These are phyloP conservation scores for Cucumis hystrix DNA, from an alignment of 306 rosid species.

Conservation along the genomic window DNA sequence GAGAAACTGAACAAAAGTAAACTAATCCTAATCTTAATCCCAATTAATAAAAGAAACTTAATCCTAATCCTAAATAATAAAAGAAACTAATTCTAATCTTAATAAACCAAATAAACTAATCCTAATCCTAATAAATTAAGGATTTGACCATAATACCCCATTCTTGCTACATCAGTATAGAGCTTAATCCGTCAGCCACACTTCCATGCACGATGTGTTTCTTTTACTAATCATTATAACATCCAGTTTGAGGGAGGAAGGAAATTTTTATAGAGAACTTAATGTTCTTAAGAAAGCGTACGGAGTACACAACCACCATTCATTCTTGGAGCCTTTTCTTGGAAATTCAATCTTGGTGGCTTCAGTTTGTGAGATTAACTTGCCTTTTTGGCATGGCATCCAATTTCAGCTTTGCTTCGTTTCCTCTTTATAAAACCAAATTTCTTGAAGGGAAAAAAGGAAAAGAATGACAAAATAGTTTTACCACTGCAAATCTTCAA, in stretches of 20 bases:
- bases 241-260: background rate
- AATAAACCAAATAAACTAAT: no score
- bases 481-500: background rate
- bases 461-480: background rate
- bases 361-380: background rate
- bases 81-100: no score
- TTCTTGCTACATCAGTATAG: background rate
- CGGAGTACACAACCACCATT: background rate
- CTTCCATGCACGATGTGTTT: background rate
- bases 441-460: background rate
- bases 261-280: background rate
- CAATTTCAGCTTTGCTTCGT: background rate
- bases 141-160: no score
- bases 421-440: background rate
- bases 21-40: no score
- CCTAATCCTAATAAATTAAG: no score
- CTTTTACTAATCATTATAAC: background rate
- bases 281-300: background rate
- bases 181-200: background rate
- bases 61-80: no score
- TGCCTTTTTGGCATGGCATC: background rate
- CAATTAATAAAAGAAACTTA: no score
- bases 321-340: background rate
- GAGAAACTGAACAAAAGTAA: no score
- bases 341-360: background rate